Conservation (phyloP, 2,329 filamentous ascomycete species). For the Thielaviopsis punctulata region DNA sequence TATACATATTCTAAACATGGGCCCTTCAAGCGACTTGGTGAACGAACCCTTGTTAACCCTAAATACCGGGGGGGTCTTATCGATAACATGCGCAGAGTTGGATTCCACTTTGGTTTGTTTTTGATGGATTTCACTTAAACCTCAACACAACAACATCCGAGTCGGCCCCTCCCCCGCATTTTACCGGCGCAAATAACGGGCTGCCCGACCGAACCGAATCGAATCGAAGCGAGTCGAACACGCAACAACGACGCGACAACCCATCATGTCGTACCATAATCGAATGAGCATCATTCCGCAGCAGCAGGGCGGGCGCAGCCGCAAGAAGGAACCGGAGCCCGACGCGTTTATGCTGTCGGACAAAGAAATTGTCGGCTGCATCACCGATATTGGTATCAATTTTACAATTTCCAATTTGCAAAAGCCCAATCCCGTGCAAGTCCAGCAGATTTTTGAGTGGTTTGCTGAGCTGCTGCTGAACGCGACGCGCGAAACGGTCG, state of each 20-base stretch:
- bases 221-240: not conserved
- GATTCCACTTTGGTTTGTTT: not conserved
- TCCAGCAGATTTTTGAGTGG: constrained; percentile 97
- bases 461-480: constrained; percentile 90
- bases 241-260: not conserved
- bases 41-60: not conserved
- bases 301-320: constrained; percentile 31
- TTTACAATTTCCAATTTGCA: constrained; percentile 76
- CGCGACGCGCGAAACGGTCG: constrained; percentile 78
- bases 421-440: constrained; percentile 84
- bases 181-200: not conserved
- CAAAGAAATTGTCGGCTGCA: constrained; percentile 85
- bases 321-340: constrained; percentile 42
- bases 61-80: not conserved
- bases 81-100: not conserved
- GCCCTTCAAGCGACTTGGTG: not conserved
- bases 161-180: not conserved
- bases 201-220: not conserved
- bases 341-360: constrained; percentile 45
- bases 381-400: constrained; percentile 86
- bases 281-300: constrained; percentile 43
- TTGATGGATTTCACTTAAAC: not conserved
- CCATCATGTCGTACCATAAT: constrained; percentile 38
- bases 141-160: not conserved
- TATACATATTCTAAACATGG: not conserved